A percentile compares a stretch with the other conserved stretches of the same genome.
These are phyloP conservation scores for Raffaelea arxii DNA, from an alignment of 2,329 filamentous ascomycete genomes.

Conservation along the genomic window DNA sequence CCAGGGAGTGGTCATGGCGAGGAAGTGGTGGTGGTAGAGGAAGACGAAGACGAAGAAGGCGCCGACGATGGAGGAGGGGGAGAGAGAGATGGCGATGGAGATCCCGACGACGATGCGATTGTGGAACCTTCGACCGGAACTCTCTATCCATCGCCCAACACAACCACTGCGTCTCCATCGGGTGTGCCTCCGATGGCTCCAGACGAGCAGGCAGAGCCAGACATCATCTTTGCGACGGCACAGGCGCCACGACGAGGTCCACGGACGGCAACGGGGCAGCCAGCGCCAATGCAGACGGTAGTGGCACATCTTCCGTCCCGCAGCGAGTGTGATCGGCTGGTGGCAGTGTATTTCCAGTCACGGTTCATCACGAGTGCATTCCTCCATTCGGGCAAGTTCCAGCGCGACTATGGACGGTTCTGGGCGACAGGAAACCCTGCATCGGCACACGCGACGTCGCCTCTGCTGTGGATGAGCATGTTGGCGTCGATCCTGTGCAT, in stretches of 20 bases:
- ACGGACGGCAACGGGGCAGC: background rate
- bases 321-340: constrained; percentile 24
- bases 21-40: too few relatives aligned
- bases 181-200: constrained; percentile 3
- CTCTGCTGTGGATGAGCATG: constrained; percentile 40
- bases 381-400: constrained; percentile 34
- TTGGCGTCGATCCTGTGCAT: constrained; percentile 37
- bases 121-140: background rate
- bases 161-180: background rate
- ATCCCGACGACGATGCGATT: constrained; percentile 1
- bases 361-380: constrained; percentile 27
- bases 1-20: constrained; percentile 4
- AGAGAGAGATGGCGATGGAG: constrained; percentile 2
- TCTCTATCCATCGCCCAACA: background rate
- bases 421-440: constrained; percentile 22
- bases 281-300: constrained; percentile 21
- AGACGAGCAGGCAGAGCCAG: constrained; percentile 15
- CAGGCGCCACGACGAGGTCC: constrained; percentile 1
- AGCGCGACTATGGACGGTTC: constrained; percentile 37
- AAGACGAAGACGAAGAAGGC: constrained; percentile 8
- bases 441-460: constrained; percentile 23
- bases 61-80: background rate
- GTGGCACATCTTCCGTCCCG: constrained; percentile 24
- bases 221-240: constrained; percentile 23
- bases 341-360: constrained; percentile 28